Evolutionary conservation across 371 early-diverging fungal species (phyloP), one percentile per base, ranked within the genome.

Genomic region (Choanephora cucurbitarum): DNA sequence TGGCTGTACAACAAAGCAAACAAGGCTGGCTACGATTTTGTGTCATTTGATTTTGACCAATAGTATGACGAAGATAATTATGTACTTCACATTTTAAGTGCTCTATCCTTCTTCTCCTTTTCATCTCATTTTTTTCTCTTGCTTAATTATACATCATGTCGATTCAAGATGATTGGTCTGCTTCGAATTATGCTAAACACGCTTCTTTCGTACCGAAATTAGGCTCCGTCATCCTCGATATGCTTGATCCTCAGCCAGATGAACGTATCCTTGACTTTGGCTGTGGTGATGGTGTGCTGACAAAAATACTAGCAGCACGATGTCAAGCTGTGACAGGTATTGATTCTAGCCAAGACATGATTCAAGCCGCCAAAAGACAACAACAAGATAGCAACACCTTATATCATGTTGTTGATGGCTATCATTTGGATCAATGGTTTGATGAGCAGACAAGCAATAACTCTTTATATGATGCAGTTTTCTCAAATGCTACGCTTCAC

Each of bases 241-340:
- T 79, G 57, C 72, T 87, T 28, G 59, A 70, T 10, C 73, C 85
- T 8, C 64, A 82, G 49, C 55, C 73, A 0, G 46, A 71, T 21
- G 86, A 86, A 23, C 67, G 60, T 13, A 75, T 90, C 43, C 71
- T 90, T 11, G 90, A 90, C 62, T 70, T 88, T 52, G 91, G 91
- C 10, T 88, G 88, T 55, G 91, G 91, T 21, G 83, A 86, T 56
- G 91, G 87, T n/a, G 60, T 75, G 0, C 56, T 88, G 33, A 90
- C 89, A 7, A 23, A 60, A 7, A 54, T 77, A 17, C 72, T 90
- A 31, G 74, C 80, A 19, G 44, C 58, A 10, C 47, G 56, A 17
- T 80, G 80, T 51, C 62, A 66, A 11, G 55, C 58, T 4, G 87
- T 88, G 0, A 80, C 86, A 17, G 91, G 86, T 0, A 67, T 82